A percentile compares a stretch with the other conserved stretches of the same genome.
These are phyloP conservation scores for Moesziomyces sp. DNA, from an alignment of 1,284 basidiomycete genomes.

Conservation along the genomic window DNA sequence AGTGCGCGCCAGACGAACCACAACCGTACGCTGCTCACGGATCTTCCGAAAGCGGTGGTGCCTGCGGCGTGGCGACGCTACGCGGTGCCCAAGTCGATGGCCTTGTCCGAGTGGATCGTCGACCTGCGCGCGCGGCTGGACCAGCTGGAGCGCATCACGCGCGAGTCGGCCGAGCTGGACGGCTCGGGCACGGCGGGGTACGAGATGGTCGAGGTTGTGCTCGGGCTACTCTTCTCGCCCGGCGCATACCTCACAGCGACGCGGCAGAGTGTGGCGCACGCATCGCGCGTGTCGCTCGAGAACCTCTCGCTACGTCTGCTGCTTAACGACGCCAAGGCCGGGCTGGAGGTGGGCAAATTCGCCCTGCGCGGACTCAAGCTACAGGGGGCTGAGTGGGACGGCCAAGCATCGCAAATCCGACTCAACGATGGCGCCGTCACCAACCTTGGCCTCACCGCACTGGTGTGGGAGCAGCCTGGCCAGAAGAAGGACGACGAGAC, in stretches of 20 bases:
- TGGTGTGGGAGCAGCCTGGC: slow-evolving; percentile 45
- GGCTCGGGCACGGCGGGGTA: slow-evolving; percentile 19
- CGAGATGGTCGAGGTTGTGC: slow-evolving; percentile 54
- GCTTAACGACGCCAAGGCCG: slow-evolving; percentile 30
- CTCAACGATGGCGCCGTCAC: slow-evolving; percentile 55
- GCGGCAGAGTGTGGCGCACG: slow-evolving; percentile 61
- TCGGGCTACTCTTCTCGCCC: slow-evolving; percentile 59
- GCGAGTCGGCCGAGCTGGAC: slow-evolving; percentile 20
- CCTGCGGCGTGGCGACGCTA: slow-evolving; percentile 58
- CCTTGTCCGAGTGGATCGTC: slow-evolving; percentile 59
- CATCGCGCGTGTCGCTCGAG: slow-evolving; percentile 53
- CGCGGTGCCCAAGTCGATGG: slow-evolving; percentile 50
- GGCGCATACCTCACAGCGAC: slow-evolving; percentile 66
- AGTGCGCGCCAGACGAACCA: slow-evolving; percentile 60
- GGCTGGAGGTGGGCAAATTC: slow-evolving; percentile 68
- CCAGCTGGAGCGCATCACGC: slow-evolving; percentile 47
- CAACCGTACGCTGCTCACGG: slow-evolving; percentile 52
- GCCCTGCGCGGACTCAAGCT: slow-evolving; percentile 56
- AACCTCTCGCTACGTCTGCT: slow-evolving; percentile 54
- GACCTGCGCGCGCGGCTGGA: slow-evolving; percentile 54
- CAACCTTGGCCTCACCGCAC: slow-evolving; percentile 45
- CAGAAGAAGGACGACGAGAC: not conserved
- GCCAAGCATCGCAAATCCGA: slow-evolving; percentile 20
- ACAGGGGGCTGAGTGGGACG: slow-evolving; percentile 59
- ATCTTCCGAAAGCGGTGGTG: slow-evolving; percentile 56